phyloP scores from a whole-genome alignment of 2,329 filamentous ascomycete genomes.

The Cladophialophora exuberans region DNA sequence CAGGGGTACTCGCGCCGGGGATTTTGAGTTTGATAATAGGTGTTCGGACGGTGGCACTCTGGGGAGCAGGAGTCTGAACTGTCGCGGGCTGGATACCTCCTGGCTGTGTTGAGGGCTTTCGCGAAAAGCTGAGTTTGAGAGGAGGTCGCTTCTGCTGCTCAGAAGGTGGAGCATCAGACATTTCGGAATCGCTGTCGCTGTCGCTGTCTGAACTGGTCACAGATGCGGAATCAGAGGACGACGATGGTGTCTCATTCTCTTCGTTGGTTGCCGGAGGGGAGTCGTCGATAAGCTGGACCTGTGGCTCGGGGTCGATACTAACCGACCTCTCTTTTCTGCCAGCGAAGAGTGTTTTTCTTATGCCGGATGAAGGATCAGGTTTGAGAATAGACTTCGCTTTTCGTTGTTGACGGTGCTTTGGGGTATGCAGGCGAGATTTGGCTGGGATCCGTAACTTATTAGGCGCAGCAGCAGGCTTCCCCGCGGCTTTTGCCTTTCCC shows the following conservation, averaged over 20 bases:
- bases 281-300: slow-evolving; percentile 4
- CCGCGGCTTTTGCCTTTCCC: not conserved
- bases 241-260: slow-evolving; percentile 18
- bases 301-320: slow-evolving; percentile 6
- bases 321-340: slow-evolving; percentile 10
- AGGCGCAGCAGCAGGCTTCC: too few relatives aligned
- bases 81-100: slow-evolving; percentile 15
- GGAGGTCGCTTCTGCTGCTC: slow-evolving; percentile 28
- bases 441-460: too few relatives aligned
- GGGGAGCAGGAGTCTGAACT: slow-evolving; percentile 25
- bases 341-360: not conserved
- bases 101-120: slow-evolving; percentile 22
- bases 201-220: not conserved
- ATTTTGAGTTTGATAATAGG: slow-evolving; percentile 34
- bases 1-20: slow-evolving; percentile 15
- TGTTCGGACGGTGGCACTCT: slow-evolving; percentile 22
- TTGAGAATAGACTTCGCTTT: slow-evolving; percentile 23
- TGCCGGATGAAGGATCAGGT: not conserved
- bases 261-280: slow-evolving; percentile 13
- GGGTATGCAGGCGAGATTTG: slow-evolving; percentile 11
- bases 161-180: slow-evolving; percentile 16
- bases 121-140: slow-evolving; percentile 36
- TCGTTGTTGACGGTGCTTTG: slow-evolving; percentile 10
- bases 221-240: not conserved
- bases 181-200: slow-evolving; percentile 5